Evolutionary conservation across 805 yeast genomes (phyloP), one percentile per base, ranked within the genome.

Genomic region (Cyberlindnera xishuangbannaensis): DNA sequence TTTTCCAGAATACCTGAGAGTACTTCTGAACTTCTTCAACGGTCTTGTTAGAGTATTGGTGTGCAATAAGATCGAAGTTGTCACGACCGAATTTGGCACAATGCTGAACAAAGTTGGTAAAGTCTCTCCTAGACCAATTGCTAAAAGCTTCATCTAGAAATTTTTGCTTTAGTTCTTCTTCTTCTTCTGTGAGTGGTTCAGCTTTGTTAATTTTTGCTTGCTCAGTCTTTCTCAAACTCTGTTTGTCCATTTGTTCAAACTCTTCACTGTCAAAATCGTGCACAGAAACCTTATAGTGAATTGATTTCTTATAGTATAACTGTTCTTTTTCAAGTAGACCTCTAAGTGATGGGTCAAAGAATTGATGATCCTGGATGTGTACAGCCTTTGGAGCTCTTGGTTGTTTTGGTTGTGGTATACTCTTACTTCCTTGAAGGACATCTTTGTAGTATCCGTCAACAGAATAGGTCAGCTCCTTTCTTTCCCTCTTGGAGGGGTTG

Each of bases 381-480:
- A 77, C 67, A 2, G 67, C 50, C 45, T 82, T 83, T 6, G 92
- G 90, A 1, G 83, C 74, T 43, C 67, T 69, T 9, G 77, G 73
- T 0, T 53, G 33, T 36, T 62, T 65, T 1, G 69, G 62, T 27
- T 66, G 66, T 5, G 70, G 62, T 1, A 63, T 44, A 0, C 62
- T 53, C 34, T 67, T 63, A 22, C 37, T 45, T 21, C 34, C 49
- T 38, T 58, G 62, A 44, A 82, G 59, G 21, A 80, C 80, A 50
- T 81, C 88, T 45, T 77, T 80, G 45, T 81, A 81, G 51, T 81
- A 81, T 27, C 77, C 81, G 56, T 83, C 92, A 29, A 82, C 73
- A 0, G 84, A 77, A 46, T 83, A 83, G 2, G 82, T 77, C 45
- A 81, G 86, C 42, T 83, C 88, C 43, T 81, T 83, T 43, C 88